phyloP scores from a whole-genome alignment of 2,329 filamentous ascomycete species.

The Chaetomium strumarium region DNA sequence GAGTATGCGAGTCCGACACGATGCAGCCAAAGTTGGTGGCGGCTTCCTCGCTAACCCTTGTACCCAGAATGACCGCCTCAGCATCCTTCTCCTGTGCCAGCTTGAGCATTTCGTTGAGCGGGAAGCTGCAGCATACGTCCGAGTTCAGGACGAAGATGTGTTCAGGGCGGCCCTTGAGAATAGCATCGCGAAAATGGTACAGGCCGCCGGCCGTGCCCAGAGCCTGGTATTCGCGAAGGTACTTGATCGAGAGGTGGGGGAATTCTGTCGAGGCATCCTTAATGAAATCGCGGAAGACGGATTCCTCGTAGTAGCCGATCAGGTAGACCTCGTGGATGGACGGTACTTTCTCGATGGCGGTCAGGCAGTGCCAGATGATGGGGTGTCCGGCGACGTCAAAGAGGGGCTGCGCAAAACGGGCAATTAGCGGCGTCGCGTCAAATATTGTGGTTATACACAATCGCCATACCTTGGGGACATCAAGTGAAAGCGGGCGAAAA shows the following conservation, averaged over 20 bases:
- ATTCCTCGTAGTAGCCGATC: slow-evolving; percentile 98
- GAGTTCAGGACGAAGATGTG: slow-evolving; percentile 96
- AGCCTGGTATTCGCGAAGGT: slow-evolving; percentile 95
- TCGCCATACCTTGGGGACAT: slow-evolving; percentile 76
- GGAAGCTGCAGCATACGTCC: slow-evolving; percentile 98
- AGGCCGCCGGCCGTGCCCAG: slow-evolving; percentile 92
- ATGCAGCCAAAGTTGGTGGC: slow-evolving; percentile 98
- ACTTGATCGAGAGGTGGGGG: slow-evolving; percentile 83
- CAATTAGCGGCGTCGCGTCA: not conserved
- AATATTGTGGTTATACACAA: not conserved
- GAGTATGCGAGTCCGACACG: slow-evolving; percentile 87
- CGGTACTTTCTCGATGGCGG: slow-evolving; percentile 82
- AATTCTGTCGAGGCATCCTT: slow-evolving; percentile 82
- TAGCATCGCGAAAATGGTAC: slow-evolving; percentile 98
- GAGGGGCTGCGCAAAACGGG: slow-evolving; percentile 59
- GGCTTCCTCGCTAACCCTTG: slow-evolving; percentile 81
- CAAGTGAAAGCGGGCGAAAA: slow-evolving; percentile 89
- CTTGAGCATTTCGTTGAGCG: slow-evolving; percentile 89
- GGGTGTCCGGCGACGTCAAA: slow-evolving; percentile 98
- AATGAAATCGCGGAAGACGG: slow-evolving; percentile 96
- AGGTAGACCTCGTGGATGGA: slow-evolving; percentile 93
- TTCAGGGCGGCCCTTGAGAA: slow-evolving; percentile 91
- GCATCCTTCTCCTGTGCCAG: slow-evolving; percentile 93
- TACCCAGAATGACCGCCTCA: slow-evolving; percentile 93
- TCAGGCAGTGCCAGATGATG: slow-evolving; percentile 97